Percentiles rank a stretch among this genome's conserved stretches.
Evolutionary conservation across 139 green algal genomes (phyloP).

Genomic region (Astrephomene gubernaculifera): DNA sequence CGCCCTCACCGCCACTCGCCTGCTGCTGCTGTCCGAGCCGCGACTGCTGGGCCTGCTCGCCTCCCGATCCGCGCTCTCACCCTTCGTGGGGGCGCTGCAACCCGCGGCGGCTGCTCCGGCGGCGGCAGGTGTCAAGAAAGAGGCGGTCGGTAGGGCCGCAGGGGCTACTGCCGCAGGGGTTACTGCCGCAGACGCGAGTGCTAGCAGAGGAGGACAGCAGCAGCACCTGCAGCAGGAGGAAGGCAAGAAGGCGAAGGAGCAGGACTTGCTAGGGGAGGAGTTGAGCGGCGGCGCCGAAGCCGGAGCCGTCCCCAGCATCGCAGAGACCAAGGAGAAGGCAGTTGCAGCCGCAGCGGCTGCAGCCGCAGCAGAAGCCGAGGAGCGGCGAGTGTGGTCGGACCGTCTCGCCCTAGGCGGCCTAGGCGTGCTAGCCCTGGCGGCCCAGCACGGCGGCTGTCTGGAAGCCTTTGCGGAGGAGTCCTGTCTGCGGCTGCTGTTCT

Average conservation of each 20-base stretch:
- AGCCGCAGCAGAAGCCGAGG: background rate
- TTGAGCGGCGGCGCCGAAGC: background rate
- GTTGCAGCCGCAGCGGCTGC: background rate
- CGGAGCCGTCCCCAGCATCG: background rate
- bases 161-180: constrained; percentile 1
- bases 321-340: background rate
- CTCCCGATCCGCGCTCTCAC: constrained; percentile 71
- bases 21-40: constrained; percentile 73
- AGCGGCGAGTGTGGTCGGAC: background rate
- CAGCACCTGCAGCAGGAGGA: no score
- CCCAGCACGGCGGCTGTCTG: constrained; percentile 75
- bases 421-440: constrained; percentile 68
- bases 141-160: background rate
- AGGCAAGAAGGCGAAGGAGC: background rate
- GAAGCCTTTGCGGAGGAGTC: constrained; percentile 71
- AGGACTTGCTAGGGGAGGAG: background rate
- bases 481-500: constrained; percentile 62
- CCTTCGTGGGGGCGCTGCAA: constrained; percentile 78
- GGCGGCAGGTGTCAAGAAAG: background rate
- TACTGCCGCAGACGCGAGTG: background rate
- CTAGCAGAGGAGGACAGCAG: background rate
- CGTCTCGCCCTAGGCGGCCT: constrained; percentile 8
- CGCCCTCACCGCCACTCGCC: constrained; percentile 32
- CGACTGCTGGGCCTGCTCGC: constrained; percentile 82
- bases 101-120: constrained; percentile 33